Percentiles rank a stretch among this genome's conserved stretches.
These are phyloP conservation scores for Heliamphora exappendiculata DNA, from an alignment of 148 eudicot genomes.

Conservation along the genomic window DNA sequence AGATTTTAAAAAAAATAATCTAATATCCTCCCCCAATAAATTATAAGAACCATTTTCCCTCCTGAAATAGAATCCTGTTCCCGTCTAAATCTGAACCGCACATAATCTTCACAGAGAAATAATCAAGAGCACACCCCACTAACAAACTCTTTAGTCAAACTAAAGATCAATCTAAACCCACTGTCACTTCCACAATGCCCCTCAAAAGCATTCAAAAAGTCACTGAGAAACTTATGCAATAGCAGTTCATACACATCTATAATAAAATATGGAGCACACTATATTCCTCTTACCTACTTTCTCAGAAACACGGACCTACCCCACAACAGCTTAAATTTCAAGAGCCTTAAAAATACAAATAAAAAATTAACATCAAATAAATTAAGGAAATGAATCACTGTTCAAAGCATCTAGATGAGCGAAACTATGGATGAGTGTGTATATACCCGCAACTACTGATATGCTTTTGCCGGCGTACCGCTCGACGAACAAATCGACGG, in stretches of 20 bases:
- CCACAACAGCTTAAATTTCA: not conserved
- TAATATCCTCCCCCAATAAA: too few species aligned
- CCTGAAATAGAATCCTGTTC: too few species aligned
- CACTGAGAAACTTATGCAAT: conserved; percentile 20
- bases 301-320: not conserved
- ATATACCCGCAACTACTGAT: conserved; percentile 74
- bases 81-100: conserved; percentile 38
- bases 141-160: conserved; percentile 36
- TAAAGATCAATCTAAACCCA: conserved; percentile 14
- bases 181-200: not conserved
- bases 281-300: not conserved
- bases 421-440: not conserved
- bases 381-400: not conserved
- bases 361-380: not conserved
- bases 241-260: not conserved
- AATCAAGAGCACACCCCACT: conserved; percentile 26
- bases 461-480: conserved; percentile 67
- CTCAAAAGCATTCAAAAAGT: conserved; percentile 11
- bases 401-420: not conserved
- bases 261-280: not conserved
- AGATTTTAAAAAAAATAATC: too few species aligned
- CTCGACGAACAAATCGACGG: conserved; percentile 75
- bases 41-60: too few species aligned
- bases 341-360: not conserved
- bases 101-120: conserved; percentile 26